Conservation (phyloP, 768 basidiomycete genomes). For the Russula vinacea region DNA sequence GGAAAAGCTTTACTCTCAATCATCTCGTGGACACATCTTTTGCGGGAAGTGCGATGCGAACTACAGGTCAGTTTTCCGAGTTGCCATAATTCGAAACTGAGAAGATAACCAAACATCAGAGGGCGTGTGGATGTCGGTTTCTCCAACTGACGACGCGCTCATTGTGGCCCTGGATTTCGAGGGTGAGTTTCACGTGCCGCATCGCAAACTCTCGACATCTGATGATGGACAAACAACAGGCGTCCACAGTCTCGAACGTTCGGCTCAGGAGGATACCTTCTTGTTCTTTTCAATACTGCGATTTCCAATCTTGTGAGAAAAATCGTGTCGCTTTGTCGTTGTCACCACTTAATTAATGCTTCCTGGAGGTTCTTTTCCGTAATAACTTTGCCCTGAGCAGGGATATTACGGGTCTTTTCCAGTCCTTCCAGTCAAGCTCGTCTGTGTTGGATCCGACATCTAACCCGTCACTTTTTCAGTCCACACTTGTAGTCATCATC, state of each 20-base stretch:
- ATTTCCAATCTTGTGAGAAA: slow-evolving; percentile 54
- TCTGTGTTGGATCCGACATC: slow-evolving; percentile 56
- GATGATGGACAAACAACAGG: slow-evolving; percentile 36
- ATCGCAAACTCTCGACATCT: background rate
- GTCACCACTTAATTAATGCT: background rate
- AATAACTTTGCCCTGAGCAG: slow-evolving; percentile 64
- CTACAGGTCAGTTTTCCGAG: slow-evolving; percentile 40
- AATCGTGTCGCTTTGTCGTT: background rate
- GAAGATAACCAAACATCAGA: slow-evolving; percentile 35
- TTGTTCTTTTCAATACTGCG: slow-evolving; percentile 64
- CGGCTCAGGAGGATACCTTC: slow-evolving; percentile 62
- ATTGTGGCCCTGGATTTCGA: slow-evolving; percentile 65
- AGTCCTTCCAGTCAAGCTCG: slow-evolving; percentile 58
- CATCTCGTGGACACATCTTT: slow-evolving; percentile 64
- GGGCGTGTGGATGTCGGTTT: slow-evolving; percentile 67
- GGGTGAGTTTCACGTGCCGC: slow-evolving; percentile 37
- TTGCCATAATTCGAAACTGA: background rate
- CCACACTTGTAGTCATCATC: slow-evolving; percentile 61
- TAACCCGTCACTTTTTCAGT: slow-evolving; percentile 59
- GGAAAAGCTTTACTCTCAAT: slow-evolving; percentile 57
- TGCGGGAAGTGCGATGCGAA: slow-evolving; percentile 62
- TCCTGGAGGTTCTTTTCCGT: slow-evolving; percentile 56
- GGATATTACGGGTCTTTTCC: slow-evolving; percentile 58
- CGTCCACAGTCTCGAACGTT: slow-evolving; percentile 63
- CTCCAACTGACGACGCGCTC: slow-evolving; percentile 53